Base-by-base conservation (phyloP, 2,329 filamentous ascomycete genomes). In the Cryphonectria radicalis region DNA sequence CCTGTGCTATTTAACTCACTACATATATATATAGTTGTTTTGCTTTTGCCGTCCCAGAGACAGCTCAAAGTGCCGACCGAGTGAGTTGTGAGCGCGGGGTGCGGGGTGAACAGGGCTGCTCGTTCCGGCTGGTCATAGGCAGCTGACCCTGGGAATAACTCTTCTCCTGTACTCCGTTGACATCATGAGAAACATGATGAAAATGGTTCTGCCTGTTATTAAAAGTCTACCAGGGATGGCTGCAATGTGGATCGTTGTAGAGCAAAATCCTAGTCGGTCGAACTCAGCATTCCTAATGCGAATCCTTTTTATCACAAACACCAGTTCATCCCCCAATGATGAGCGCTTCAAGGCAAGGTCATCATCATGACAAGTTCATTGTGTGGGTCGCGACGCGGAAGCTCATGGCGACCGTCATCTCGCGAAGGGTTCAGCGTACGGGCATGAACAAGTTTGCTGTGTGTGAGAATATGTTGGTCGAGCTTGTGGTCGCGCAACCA, bases 51-150 rank as follows among this genome's bases (percentile, higher is more conserved):
- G 28, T 43, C 25, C 57, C 50, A 37, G 37, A 42, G 40, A 37
- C 19, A 57, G 19, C 28, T 28, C 35, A 40, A 68, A 60, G 62
- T 71, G 69, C 69, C 69, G 69, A 43, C 69, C 69, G 69, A 43
- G 62, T 60, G 65, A 43, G 50, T 28, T 32, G 25, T 59, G 55
- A 59, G 25, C 55, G 55, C 66, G 69, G 69, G 69, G 69, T 71
- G 69, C 69, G 69, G 69, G 69, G 43, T 14, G 22, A 22, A 22
- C 42, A 64, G n/a, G 62, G 35, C 55, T 64, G 42, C n/a, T 46
- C 55, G 25, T 59, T 28, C 25, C 3, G 13, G 28, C 55, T 35
- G 5, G 25, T 1, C 25, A 17, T 42, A 25, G 22, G 62, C 60
- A 63, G 37, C 32, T n/a, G 60, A 63, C 35, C 46, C 19, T 63